A percentile compares a stretch with the other conserved stretches of the same genome.
Evolutionary conservation across 2,329 filamentous ascomycete species (phyloP).

Genomic region (Coniella lustricola): DNA sequence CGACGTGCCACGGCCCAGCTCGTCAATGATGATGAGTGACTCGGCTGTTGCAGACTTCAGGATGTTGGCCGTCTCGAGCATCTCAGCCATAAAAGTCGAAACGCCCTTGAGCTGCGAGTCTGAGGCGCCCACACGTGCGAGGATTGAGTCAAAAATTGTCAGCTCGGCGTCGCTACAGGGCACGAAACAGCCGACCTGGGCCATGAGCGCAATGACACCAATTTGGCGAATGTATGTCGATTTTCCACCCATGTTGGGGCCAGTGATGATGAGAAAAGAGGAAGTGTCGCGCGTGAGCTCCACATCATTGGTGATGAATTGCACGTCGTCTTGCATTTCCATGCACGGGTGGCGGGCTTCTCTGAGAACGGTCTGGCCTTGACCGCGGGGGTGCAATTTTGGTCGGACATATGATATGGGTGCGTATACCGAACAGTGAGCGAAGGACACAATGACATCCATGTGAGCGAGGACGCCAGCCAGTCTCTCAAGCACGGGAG

Average conservation of each 20-base stretch:
- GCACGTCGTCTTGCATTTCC: constrained; percentile 97
- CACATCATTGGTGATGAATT: constrained; percentile 98
- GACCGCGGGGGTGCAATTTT: constrained; percentile 80
- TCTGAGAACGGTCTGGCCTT: constrained; percentile 80
- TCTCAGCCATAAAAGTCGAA: constrained; percentile 98
- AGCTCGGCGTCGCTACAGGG: constrained; percentile 85
- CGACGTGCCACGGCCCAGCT: constrained; percentile 90
- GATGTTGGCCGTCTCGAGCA: constrained; percentile 98
- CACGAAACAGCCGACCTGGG: constrained; percentile 93
- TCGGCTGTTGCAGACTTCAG: constrained; percentile 93
- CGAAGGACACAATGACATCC: constrained; percentile 90
- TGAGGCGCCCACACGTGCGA: constrained; percentile 89
- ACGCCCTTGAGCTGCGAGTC: constrained; percentile 97
- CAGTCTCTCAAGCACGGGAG: constrained; percentile 82
- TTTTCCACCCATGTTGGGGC: constrained; percentile 98
- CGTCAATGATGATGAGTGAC: constrained; percentile 96
- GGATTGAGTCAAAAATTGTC: constrained; percentile 93
- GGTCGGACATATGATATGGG: constrained; percentile 87
- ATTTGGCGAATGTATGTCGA: constrained; percentile 98
- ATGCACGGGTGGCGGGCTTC: constrained; percentile 95
- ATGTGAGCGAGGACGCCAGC: constrained; percentile 85
- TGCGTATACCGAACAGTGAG: constrained; percentile 87
- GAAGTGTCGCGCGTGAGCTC: constrained; percentile 69
- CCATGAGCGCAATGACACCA: constrained; percentile 94
- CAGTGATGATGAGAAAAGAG: constrained; percentile 93